phyloP scores from a whole-genome alignment of 805 yeast genomes.

The Saturnispora zaruensis region DNA sequence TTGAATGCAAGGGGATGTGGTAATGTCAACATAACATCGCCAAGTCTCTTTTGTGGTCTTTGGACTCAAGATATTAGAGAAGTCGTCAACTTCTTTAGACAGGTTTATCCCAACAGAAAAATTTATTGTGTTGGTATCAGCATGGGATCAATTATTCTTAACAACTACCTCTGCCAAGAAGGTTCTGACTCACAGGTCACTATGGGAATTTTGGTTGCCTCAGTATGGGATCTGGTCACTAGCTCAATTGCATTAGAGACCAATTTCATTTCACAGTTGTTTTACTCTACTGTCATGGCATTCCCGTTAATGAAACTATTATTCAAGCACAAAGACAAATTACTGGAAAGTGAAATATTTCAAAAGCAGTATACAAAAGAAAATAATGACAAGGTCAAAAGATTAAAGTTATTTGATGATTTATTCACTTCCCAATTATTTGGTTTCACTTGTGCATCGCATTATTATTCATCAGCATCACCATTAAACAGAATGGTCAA shows the following conservation, averaged over 20 bases:
- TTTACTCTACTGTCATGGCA: constrained; percentile 47
- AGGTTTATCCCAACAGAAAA: constrained; percentile 50
- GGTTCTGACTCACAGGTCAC: constrained; percentile 37
- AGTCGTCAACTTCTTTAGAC: constrained; percentile 42
- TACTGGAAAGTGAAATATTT: constrained; percentile 26
- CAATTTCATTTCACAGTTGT: constrained; percentile 33
- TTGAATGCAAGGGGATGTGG: constrained; percentile 74
- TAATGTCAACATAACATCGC: constrained; percentile 57
- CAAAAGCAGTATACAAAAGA: constrained; percentile 16
- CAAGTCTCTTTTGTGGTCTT: constrained; percentile 58
- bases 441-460: constrained; percentile 54
- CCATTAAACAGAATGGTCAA: constrained; percentile 42
- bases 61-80: constrained; percentile 64
- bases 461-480: constrained; percentile 59
- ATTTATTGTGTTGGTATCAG: constrained; percentile 70
- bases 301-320: constrained; percentile 37
- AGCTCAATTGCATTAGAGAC: constrained; percentile 38
- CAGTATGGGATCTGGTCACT: constrained; percentile 66
- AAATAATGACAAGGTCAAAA: constrained; percentile 16
- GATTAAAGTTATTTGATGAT: constrained; percentile 54
- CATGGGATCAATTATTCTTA: constrained; percentile 65
- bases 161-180: constrained; percentile 66
- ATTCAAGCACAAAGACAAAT: constrained; percentile 33
- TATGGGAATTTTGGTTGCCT: constrained; percentile 53
- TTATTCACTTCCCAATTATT: constrained; percentile 54